phyloP scores from a whole-genome alignment of 495 filamentous ascomycete genomes.

The Viridothelium virens region DNA sequence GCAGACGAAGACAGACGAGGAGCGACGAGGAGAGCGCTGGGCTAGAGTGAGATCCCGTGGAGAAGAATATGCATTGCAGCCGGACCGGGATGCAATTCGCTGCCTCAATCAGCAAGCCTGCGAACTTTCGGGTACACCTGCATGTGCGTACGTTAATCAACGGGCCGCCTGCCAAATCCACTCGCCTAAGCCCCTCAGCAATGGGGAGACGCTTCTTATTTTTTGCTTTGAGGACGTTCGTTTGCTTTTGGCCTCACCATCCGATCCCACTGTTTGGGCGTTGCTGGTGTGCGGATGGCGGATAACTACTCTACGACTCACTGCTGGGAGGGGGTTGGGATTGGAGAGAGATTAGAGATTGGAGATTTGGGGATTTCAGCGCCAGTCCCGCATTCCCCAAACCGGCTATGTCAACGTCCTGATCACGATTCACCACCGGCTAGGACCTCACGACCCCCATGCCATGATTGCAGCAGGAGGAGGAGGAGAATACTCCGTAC shows the following conservation, averaged over 20 bases:
- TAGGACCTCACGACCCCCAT: neutral
- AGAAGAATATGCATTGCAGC: neutral
- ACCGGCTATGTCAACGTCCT: neutral
- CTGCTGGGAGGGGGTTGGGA: too few relatives aligned
- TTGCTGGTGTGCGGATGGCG: neutral
- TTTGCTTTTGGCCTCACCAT: constrained; percentile 4
- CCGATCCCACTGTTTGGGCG: neutral
- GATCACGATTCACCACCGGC: neutral
- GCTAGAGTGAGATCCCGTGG: constrained; percentile 12
- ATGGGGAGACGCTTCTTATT: too few relatives aligned
- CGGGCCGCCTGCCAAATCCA: constrained; percentile 11
- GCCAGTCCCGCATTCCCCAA: neutral
- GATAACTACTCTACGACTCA: too few relatives aligned
- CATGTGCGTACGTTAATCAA: constrained; percentile 9
- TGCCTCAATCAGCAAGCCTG: constrained; percentile 10
- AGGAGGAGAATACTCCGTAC: neutral
- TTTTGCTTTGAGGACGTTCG: neutral
- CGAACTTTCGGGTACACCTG: constrained; percentile 9
- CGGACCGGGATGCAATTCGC: constrained; percentile 6
- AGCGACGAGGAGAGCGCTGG: neutral
- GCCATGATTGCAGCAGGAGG: constrained; percentile 3
- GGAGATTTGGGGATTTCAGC: neutral
- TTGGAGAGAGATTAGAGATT: too few relatives aligned
- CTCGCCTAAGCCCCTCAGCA: neutral
- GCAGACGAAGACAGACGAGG: neutral